Evolutionary conservation across 2,329 filamentous ascomycete species (phyloP), one percentile per base, ranked within the genome.

Genomic region (Conoideocrella luteorostrata): DNA sequence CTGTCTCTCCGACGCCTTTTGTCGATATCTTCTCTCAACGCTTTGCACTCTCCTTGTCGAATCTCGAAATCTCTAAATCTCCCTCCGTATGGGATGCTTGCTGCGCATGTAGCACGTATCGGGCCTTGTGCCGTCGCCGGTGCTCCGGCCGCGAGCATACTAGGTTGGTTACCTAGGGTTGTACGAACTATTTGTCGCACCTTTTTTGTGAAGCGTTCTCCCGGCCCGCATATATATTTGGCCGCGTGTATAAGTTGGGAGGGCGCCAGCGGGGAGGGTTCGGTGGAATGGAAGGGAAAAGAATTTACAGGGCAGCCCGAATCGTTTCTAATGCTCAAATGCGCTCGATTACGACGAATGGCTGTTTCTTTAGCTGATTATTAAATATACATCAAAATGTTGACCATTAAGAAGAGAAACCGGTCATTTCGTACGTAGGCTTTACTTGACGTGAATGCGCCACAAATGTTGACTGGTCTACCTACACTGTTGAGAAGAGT

Each of bases 281-380:
- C 44, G 44, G 36, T 44, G 48, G 48, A 45, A 45, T 39, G 44
- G 30, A 23, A 34, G 21, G 22, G 7, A 22, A 15, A 24, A 17
- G 17, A 24, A 40, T 36, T 24, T 26, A 20, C 30, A 36, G 34
- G 33, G 29, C 39, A 46, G 39, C 35, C 48, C 47, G 41, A 36
- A 50, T 63, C 59, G 56, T 61, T 57, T 62, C 54, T 61, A 61
- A 64, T 64, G 59, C 58, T 57, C 54, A 60, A n/a, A 54, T 60
- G 61, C 61, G 58, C 58, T 61, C 59, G 55, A 62, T 63, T 57
- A 65, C 57, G 62, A 64, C 59, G 62, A 63, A 65, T 57, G 60
- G 60, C 61, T 65, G 58, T 65, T 65, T 66, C 56, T 64, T 66
- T 65, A 64, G 62, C 64, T 66, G 62, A 44, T 29, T 42, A 46